Conservation (phyloP, 139 green algal genomes). For the Chlamydomonas asymmetrica region DNA sequence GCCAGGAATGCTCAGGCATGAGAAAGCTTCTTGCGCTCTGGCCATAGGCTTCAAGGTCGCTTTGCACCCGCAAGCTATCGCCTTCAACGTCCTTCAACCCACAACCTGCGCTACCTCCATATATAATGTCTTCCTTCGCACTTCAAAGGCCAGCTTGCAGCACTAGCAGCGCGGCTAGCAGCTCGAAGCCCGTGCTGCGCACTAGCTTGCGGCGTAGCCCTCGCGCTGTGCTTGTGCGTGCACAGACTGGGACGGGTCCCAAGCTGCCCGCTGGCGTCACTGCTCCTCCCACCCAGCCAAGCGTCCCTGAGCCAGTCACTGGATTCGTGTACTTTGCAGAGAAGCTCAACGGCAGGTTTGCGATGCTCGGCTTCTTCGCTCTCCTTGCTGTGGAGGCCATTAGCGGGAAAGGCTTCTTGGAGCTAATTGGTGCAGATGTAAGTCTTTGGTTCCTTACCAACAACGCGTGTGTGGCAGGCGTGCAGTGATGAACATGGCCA, state of each 20-base stretch:
- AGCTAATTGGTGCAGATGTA: slow-evolving; percentile 60
- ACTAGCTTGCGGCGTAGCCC: background rate
- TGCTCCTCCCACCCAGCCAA: slow-evolving; percentile 49
- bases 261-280: slow-evolving; percentile 59
- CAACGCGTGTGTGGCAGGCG: no score
- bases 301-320: slow-evolving; percentile 46
- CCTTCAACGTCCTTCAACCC: no score
- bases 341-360: slow-evolving; percentile 76
- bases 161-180: no score
- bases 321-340: slow-evolving; percentile 83
- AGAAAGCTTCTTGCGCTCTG: no score
- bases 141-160: no score
- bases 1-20: no score
- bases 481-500: slow-evolving; percentile 38
- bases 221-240: slow-evolving; percentile 9
- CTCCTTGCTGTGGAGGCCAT: slow-evolving; percentile 79
- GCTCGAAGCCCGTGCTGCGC: no score
- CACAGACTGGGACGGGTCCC: background rate
- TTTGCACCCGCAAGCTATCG: no score
- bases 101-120: no score
- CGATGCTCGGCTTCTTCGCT: slow-evolving; percentile 89
- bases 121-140: no score
- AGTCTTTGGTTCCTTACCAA: no score
- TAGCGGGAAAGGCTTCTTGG: slow-evolving; percentile 67
- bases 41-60: no score